Evolutionary conservation across 495 filamentous ascomycete species (phyloP).

Genomic region (Glarea lozoyensis): DNA sequence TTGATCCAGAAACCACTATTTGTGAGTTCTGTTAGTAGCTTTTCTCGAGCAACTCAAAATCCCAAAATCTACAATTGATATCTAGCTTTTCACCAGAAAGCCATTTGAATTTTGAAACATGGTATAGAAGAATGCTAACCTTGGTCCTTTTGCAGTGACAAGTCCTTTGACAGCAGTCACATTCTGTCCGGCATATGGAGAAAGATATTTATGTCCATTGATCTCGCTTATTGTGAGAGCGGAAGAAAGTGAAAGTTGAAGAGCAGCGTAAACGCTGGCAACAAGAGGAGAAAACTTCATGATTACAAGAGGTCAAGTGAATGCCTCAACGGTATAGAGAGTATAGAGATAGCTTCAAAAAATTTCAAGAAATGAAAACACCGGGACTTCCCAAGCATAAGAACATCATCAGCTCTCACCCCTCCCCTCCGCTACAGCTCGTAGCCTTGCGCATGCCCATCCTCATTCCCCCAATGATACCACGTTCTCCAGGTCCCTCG

Average conservation of each 20-base stretch:
- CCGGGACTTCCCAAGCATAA: no score
- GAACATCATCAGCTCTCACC: no score
- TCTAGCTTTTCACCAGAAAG: no score
- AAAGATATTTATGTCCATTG: constrained; percentile 51
- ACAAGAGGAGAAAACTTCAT: constrained; percentile 1
- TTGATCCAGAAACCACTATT: constrained; percentile 48
- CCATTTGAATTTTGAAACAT: no score
- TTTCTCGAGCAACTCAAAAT: no score
- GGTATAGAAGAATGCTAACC: neutral
- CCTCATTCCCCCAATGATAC: neutral
- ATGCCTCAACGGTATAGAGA: neutral
- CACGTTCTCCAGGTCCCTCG: neutral
- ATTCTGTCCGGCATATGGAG: constrained; percentile 37
- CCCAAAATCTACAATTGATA: no score
- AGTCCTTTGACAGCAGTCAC: constrained; percentile 48
- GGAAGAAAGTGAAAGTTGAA: neutral
- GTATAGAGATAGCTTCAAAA: neutral
- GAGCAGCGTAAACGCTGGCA: constrained; percentile 1
- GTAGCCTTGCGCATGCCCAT: no score
- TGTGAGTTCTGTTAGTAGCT: no score
- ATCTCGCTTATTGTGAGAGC: constrained; percentile 51
- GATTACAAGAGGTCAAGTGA: neutral
- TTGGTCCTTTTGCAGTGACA: constrained; percentile 47
- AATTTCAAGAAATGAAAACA: neutral
- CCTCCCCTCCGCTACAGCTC: no score